A percentile compares a stretch with the other conserved stretches of the same genome.
Conservation (phyloP, 306 rosid species). For the Pyrus pyrifolia region DNA sequence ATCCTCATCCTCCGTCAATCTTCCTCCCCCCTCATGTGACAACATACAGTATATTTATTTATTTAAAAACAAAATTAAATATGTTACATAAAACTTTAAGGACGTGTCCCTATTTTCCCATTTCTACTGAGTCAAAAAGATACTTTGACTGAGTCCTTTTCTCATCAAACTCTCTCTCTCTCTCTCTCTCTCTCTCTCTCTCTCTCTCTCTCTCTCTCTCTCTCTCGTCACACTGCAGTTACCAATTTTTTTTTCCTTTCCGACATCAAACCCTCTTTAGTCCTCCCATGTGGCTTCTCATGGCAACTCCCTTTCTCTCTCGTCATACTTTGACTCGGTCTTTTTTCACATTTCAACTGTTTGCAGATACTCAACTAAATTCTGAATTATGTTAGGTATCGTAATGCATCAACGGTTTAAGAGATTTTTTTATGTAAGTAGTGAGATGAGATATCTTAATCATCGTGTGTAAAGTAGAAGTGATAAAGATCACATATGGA, state of each 20-base stretch:
- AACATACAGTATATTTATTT: neutral
- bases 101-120: neutral
- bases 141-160: conserved; percentile 17
- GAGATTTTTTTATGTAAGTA: too few species aligned
- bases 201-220: neutral
- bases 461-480: too few species aligned
- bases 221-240: neutral
- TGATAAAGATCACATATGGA: too few species aligned
- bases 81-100: neutral
- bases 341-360: neutral
- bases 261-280: neutral
- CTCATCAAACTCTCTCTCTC: neutral
- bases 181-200: too few species aligned
- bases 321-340: too few species aligned
- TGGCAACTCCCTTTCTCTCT: too few species aligned
- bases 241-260: neutral
- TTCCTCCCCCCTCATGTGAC: neutral
- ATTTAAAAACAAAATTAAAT: neutral
- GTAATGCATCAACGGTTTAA: too few species aligned
- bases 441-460: too few species aligned
- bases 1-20: neutral
- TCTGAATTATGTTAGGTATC: neutral
- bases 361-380: neutral
- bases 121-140: conserved; percentile 16
- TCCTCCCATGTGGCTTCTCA: neutral